phyloP scores from a whole-genome alignment of 225 moss, liverwort and hornwort genomes.

The Thuidium tamariscinum region DNA sequence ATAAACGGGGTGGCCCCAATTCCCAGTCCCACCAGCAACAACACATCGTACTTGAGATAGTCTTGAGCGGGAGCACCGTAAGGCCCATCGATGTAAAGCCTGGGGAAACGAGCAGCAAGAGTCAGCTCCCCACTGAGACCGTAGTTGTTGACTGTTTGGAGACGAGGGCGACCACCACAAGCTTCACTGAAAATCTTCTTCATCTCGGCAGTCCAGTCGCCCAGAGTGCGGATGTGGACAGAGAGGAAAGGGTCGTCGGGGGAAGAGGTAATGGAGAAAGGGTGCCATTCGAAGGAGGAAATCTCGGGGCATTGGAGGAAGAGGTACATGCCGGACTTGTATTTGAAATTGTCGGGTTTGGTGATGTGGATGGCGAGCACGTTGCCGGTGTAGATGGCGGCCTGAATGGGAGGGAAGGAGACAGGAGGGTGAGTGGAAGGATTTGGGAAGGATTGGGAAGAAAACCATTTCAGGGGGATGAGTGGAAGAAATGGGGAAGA shows the following conservation, averaged over 20 bases:
- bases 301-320: slow-evolving; percentile 91
- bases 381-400: slow-evolving; percentile 83
- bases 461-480: neutral
- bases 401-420: slow-evolving; percentile 13
- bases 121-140: slow-evolving; percentile 85
- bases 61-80: slow-evolving; percentile 95
- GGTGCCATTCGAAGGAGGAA: slow-evolving; percentile 97
- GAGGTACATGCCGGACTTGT: slow-evolving; percentile 98
- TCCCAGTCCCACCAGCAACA: slow-evolving; percentile 89
- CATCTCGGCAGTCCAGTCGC: slow-evolving; percentile 87
- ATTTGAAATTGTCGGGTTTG: slow-evolving; percentile 77
- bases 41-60: slow-evolving; percentile 81
- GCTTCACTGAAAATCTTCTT: slow-evolving; percentile 60
- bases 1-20: slow-evolving; percentile 99
- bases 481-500: neutral
- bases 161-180: slow-evolving; percentile 70
- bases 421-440: too few species aligned
- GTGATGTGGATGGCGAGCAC: slow-evolving; percentile 88
- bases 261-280: slow-evolving; percentile 95
- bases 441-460: neutral
- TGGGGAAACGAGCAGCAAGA: slow-evolving; percentile 67
- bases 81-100: slow-evolving; percentile 80
- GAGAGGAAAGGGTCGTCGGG: slow-evolving; percentile 85
- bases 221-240: slow-evolving; percentile 87
- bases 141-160: slow-evolving; percentile 75